Evolutionary conservation across 345 rosid genomes (phyloP), one percentile per base, ranked within the genome.

Genomic region (Mangifera indica): DNA sequence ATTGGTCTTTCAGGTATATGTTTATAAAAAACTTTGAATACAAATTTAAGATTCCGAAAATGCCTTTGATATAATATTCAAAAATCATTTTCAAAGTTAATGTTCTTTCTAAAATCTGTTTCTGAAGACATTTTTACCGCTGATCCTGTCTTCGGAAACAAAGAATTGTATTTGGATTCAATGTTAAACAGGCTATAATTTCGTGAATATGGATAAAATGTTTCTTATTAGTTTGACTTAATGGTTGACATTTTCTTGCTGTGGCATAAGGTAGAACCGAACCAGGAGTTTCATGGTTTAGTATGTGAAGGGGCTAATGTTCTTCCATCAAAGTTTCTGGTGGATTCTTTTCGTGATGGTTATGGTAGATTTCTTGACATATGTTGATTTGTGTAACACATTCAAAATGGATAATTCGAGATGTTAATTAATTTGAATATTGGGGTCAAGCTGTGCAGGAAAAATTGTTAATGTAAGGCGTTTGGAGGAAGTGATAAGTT

Each of bases 251-350:
- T 76, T 63, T 58, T 71, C 84, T 76, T 87, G 79, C 85, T 83
- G 81, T 80, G 90, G 78, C 84, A 81, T 77, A 89, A 95, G 99
- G 96, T 92, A 80, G 98, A 93, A 81, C 98, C 94, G 77, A 95
- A 95, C 82, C 97, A 93, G 79, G 99, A 88, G 82, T 91, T 93
- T 70, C 89, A 78, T 68, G 92, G 98, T 74, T 76, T 93, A 76
- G 94, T 91, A 42, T 95, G 96, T 71, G 98, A 95, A 81, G 96
- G 96, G 67, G 99, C 99, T 45, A 91, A 89, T 85, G 96, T 91
- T 76, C 94, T 95, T 83, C 97, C 98, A 24, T 70, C 96, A 0
- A 95, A 88, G 73, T 89, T 95, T 82, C 71, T 93, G 34, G 87
- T 87, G 71, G 92, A 93, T 60, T 83, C 99, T 75, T 89, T 95